phyloP scores from a whole-genome alignment of 768 basidiomycete species.

The Lactarius akahatsu region DNA sequence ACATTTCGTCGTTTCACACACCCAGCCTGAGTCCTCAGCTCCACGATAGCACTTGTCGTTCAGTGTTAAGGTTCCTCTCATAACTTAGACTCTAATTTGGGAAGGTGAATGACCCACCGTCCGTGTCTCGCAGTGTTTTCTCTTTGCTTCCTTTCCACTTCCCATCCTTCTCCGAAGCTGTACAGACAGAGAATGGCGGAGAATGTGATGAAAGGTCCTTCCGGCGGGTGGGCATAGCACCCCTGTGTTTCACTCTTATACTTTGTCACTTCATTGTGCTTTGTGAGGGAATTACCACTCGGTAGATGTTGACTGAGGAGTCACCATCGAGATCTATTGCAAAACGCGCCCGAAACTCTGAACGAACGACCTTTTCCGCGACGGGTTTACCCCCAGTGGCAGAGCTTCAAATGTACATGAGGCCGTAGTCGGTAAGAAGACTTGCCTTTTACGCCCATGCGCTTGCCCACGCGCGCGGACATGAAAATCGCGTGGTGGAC shows the following conservation, averaged over 20 bases:
- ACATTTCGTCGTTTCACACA: neutral
- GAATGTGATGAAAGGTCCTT: neutral
- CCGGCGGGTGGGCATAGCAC: neutral
- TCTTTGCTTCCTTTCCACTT: slow-evolving; percentile 8
- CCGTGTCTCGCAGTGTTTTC: neutral
- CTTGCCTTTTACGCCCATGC: slow-evolving; percentile 1
- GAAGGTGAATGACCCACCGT: slow-evolving; percentile 3
- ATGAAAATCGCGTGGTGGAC: slow-evolving; percentile 1
- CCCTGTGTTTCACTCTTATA: neutral
- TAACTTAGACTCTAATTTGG: slow-evolving; percentile 3
- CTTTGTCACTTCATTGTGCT: neutral
- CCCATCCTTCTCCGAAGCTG: slow-evolving; percentile 11
- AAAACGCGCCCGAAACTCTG: neutral
- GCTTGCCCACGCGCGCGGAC: neutral
- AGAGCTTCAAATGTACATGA: slow-evolving; percentile 2
- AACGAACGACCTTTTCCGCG: neutral
- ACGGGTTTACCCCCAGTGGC: neutral
- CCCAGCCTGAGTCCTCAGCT: neutral
- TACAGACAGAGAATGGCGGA: neutral
- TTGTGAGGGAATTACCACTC: neutral
- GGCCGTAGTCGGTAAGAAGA: slow-evolving; percentile 5
- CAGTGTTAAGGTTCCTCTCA: neutral
- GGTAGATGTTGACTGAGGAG: neutral
- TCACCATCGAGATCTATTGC: slow-evolving; percentile 1
- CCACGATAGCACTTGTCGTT: neutral